phyloP scores from a whole-genome alignment of 2,329 filamentous ascomycete genomes.

The Albophoma yamanashiensis region DNA sequence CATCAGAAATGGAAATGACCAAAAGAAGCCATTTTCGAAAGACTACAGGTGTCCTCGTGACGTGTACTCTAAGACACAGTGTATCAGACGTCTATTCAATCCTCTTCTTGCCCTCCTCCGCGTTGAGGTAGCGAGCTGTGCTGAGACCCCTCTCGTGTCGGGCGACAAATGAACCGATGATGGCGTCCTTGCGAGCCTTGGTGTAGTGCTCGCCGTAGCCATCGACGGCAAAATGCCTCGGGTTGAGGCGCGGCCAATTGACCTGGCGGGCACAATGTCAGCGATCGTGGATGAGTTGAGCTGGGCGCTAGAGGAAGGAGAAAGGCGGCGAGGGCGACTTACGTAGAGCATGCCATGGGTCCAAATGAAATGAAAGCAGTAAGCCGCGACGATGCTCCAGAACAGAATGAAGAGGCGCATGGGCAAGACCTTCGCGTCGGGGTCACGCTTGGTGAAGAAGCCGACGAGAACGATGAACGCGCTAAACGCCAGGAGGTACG shows the following conservation, averaged over 20 bases:
- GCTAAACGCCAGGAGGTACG: slow-evolving; percentile 80
- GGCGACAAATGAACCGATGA: slow-evolving; percentile 62
- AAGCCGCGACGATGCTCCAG: slow-evolving; percentile 60
- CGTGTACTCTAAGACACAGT: background rate
- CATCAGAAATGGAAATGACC: background rate
- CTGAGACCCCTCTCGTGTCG: slow-evolving; percentile 75
- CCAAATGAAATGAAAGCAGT: slow-evolving; percentile 67
- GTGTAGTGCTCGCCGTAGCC: slow-evolving; percentile 79
- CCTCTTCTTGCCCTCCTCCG: slow-evolving; percentile 97
- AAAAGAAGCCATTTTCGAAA: no score
- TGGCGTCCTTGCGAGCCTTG: slow-evolving; percentile 69
- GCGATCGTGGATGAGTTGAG: background rate
- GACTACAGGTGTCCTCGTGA: background rate
- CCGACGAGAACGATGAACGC: slow-evolving; percentile 73
- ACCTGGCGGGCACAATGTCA: slow-evolving; percentile 46
- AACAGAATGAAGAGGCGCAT: slow-evolving; percentile 73
- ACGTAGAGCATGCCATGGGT: slow-evolving; percentile 89
- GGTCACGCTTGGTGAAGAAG: slow-evolving; percentile 58
- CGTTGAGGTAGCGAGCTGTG: slow-evolving; percentile 68
- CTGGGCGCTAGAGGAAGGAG: background rate
- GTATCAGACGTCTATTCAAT: slow-evolving; percentile 55
- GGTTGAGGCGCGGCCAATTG: slow-evolving; percentile 96
- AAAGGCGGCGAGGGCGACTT: slow-evolving; percentile 30
- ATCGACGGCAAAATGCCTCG: slow-evolving; percentile 74
- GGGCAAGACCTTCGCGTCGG: slow-evolving; percentile 68